These are phyloP conservation scores for Scenedesmus sp. DNA, from an alignment of 163 green algal genomes.

Conservation along the genomic window DNA sequence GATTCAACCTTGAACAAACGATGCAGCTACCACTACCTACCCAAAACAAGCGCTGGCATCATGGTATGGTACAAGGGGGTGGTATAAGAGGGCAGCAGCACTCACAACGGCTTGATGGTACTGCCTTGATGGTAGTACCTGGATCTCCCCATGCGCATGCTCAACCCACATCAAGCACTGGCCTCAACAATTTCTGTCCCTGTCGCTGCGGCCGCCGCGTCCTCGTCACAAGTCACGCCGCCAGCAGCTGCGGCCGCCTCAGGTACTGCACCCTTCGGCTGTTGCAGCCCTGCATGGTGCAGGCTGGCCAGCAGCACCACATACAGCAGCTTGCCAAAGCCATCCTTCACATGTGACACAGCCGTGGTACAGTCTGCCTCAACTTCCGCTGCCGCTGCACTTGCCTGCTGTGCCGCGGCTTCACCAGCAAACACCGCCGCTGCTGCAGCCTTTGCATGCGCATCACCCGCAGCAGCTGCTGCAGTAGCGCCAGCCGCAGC, in stretches of 20 bases:
- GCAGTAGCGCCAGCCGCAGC: not conserved
- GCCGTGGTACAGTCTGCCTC: conserved; percentile 1
- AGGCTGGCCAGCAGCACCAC: conserved; percentile 51
- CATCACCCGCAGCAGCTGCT: not conserved
- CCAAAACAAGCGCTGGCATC: too few relatives aligned
- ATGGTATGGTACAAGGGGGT: too few relatives aligned
- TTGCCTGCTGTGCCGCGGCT: not conserved
- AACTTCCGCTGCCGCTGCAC: conserved; percentile 10
- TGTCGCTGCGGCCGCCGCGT: not conserved
- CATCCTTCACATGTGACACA: conserved; percentile 21
- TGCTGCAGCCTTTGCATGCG: not conserved
- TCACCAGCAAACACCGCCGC: conserved; percentile 5
- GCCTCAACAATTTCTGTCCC: too few relatives aligned
- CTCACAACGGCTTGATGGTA: too few relatives aligned
- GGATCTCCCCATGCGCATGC: too few relatives aligned
- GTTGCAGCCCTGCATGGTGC: conserved; percentile 31
- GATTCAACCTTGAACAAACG: too few relatives aligned
- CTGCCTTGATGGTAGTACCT: too few relatives aligned
- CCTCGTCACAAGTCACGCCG: not conserved
- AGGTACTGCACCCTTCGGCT: not conserved
- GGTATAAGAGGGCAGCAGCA: too few relatives aligned
- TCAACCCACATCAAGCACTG: too few relatives aligned
- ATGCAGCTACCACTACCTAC: too few relatives aligned
- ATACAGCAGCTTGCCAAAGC: conserved; percentile 44
- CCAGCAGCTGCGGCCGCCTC: not conserved